These are phyloP conservation scores for Neophaeococcomyces aloes DNA, from an alignment of 2,329 filamentous ascomycete genomes.

Conservation along the genomic window DNA sequence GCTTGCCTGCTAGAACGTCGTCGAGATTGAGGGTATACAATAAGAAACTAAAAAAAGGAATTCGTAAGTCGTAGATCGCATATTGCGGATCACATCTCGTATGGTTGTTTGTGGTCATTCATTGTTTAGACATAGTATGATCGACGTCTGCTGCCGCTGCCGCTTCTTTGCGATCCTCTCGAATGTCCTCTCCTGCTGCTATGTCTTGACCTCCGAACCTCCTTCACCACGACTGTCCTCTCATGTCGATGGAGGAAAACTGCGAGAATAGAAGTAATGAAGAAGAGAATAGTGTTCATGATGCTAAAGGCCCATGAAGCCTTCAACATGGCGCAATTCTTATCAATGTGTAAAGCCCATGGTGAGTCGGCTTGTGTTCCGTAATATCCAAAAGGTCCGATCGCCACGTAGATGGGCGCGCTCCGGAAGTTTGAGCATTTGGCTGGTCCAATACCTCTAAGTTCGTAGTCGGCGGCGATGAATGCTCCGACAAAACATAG, in stretches of 20 bases:
- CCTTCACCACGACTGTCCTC: conserved; percentile 29
- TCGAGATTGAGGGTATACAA: not conserved
- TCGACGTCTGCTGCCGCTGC: conserved; percentile 20
- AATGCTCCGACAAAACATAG: conserved; percentile 53
- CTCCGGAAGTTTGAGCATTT: conserved; percentile 56
- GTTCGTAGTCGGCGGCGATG: conserved; percentile 49
- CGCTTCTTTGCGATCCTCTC: conserved; percentile 20
- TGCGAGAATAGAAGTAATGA: conserved; percentile 63
- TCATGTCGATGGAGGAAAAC: conserved; percentile 31
- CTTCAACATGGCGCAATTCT: conserved; percentile 87
- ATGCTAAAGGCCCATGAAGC: conserved; percentile 80
- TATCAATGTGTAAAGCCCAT: conserved; percentile 50
- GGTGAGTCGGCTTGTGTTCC: conserved; percentile 34
- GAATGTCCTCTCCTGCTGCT: conserved; percentile 24
- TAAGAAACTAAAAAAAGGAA: conserved; percentile 2
- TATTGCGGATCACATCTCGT: not conserved
- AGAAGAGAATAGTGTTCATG: conserved; percentile 75
- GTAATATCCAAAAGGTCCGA: conserved; percentile 53
- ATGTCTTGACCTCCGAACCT: conserved; percentile 27
- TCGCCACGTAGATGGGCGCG: conserved; percentile 44
- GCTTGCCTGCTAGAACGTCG: not conserved
- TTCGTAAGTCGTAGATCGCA: conserved; percentile 6
- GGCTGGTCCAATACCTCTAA: conserved; percentile 47
- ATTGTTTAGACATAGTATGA: conserved; percentile 18
- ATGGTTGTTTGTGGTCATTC: not conserved